Percentiles rank a stretch among this genome's conserved stretches.
phyloP scores from a whole-genome alignment of 164 flowering plant species.

The Annona cherimola region DNA sequence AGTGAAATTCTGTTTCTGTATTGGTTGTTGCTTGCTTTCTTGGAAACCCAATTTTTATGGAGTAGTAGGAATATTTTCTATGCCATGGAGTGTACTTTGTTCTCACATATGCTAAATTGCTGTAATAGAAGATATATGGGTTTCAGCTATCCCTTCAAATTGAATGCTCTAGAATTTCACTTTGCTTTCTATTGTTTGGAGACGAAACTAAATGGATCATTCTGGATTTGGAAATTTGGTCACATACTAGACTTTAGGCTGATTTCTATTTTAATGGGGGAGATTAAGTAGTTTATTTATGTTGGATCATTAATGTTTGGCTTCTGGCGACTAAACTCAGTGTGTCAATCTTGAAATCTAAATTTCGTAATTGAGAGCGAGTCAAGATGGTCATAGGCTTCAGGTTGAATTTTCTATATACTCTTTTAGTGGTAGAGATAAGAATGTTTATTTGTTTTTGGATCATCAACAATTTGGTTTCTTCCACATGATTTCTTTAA shows the following conservation, averaged over 20 bases:
- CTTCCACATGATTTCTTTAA: not conserved
- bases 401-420: not conserved
- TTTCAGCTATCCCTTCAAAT: too few relatives aligned
- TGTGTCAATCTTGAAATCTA: not conserved
- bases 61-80: not conserved
- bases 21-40: not conserved
- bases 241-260: too few relatives aligned
- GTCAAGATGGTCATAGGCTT: not conserved
- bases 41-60: not conserved
- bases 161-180: too few relatives aligned
- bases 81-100: not conserved
- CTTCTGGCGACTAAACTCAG: not conserved
- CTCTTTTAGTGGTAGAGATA: not conserved
- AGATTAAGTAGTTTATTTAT: too few relatives aligned
- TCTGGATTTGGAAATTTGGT: not conserved
- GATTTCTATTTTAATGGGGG: too few relatives aligned
- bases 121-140: not conserved
- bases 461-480: not conserved
- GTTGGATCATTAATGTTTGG: not conserved
- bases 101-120: not conserved
- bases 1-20: not conserved
- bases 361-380: not conserved
- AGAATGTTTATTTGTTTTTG: not conserved
- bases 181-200: not conserved
- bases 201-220: not conserved